These are phyloP conservation scores for Cladorrhinum sp. DNA, from an alignment of 2,329 filamentous ascomycete species.

Conservation along the genomic window DNA sequence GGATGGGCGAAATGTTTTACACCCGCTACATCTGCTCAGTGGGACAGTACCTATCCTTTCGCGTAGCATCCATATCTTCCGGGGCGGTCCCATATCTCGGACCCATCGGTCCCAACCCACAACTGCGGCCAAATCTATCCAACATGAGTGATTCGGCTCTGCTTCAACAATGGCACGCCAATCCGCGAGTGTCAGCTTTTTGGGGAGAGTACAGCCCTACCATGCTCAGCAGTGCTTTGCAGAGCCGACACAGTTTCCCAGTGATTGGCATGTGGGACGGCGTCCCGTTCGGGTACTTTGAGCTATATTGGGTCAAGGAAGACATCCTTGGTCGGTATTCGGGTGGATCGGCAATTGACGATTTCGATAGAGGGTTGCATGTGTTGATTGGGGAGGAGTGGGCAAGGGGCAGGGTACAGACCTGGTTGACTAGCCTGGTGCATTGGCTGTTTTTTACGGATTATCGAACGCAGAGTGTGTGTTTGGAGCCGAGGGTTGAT, in stretches of 20 bases:
- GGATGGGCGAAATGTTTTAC: slow-evolving; percentile 90
- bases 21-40: slow-evolving; percentile 79
- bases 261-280: slow-evolving; percentile 93
- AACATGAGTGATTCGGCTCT: slow-evolving; percentile 54
- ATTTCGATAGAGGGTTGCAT: slow-evolving; percentile 88
- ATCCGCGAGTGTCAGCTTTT: slow-evolving; percentile 75
- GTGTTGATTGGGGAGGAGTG: slow-evolving; percentile 89
- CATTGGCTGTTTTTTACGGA: slow-evolving; percentile 81
- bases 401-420: slow-evolving; percentile 74
- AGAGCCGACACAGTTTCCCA: slow-evolving; percentile 75
- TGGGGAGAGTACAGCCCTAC: slow-evolving; percentile 69
- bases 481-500: slow-evolving; percentile 87
- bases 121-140: slow-evolving; percentile 40
- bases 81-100: slow-evolving; percentile 63
- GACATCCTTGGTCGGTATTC: slow-evolving; percentile 72
- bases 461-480: slow-evolving; percentile 74
- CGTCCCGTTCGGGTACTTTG: slow-evolving; percentile 94
- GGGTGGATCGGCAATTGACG: slow-evolving; percentile 50
- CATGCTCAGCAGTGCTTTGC: slow-evolving; percentile 66
- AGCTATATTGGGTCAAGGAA: slow-evolving; percentile 98
- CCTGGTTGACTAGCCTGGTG: slow-evolving; percentile 83
- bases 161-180: slow-evolving; percentile 84
- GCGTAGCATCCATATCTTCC: slow-evolving; percentile 70
- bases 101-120: slow-evolving; percentile 45
- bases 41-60: slow-evolving; percentile 82